These are phyloP conservation scores for Murraya koenigii DNA, from an alignment of 345 rosid genomes.

Conservation along the genomic window DNA sequence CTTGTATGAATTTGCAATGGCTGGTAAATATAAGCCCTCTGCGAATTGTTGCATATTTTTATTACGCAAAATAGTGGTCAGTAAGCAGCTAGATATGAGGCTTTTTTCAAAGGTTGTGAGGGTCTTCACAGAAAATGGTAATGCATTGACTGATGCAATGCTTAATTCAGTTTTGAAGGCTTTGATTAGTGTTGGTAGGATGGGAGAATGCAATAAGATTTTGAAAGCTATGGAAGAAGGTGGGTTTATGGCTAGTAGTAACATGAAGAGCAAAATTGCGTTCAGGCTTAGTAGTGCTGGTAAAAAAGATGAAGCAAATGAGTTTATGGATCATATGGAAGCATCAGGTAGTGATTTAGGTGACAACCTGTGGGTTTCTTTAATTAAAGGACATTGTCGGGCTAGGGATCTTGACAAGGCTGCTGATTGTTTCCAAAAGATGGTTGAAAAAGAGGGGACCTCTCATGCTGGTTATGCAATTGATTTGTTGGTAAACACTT, in stretches of 20 bases:
- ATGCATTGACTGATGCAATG: constrained; percentile 54
- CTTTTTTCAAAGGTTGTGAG: constrained; percentile 67
- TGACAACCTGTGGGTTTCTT: constrained; percentile 54
- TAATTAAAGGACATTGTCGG: constrained; percentile 70
- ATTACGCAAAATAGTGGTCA: constrained; percentile 61
- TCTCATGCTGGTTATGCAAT: constrained; percentile 47
- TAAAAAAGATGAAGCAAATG: constrained; percentile 46
- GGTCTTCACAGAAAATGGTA: constrained; percentile 48
- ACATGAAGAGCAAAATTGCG: constrained; percentile 53
- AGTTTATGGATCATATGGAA: constrained; percentile 49
- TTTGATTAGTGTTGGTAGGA: constrained; percentile 57
- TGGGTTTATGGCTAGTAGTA: constrained; percentile 46
- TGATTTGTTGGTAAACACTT: constrained; percentile 57
- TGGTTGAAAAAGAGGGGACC: constrained; percentile 52
- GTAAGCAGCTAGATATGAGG: constrained; percentile 54
- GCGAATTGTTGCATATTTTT: constrained; percentile 46
- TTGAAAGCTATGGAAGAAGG: constrained; percentile 61
- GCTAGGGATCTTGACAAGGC: constrained; percentile 72
- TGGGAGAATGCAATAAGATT: constrained; percentile 53
- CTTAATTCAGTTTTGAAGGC: constrained; percentile 68
- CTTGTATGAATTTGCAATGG: constrained; percentile 73
- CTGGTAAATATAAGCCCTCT: constrained; percentile 57
- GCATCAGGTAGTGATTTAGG: constrained; percentile 50
- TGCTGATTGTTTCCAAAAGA: constrained; percentile 44
- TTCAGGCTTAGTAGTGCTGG: constrained; percentile 56